Base-by-base conservation (phyloP, 2,329 filamentous ascomycete species). In the Fusarium brevicatenulatum region DNA sequence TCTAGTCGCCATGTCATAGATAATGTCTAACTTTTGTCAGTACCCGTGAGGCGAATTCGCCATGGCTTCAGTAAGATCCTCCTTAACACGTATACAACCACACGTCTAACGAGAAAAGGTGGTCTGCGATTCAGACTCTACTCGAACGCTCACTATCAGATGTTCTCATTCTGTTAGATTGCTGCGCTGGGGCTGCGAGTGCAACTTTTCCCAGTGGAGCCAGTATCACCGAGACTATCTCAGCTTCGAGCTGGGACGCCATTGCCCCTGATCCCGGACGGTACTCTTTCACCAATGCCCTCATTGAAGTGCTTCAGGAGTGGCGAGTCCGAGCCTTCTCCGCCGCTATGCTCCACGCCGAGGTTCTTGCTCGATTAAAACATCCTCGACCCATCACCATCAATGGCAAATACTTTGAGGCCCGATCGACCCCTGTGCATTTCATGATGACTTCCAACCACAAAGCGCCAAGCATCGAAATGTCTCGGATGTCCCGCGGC, bases 391-490 rank as follows among this genome's bases (percentile, higher is more conserved):
- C 88, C 25, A 86, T 89, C 71, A 84, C 86, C 63, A 85, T 88
- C 72, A 89, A 90, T 70, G 88, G 88, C 58, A 88, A 86, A 78
- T 84, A 86, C 23, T 88, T 89, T 52, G 88, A 90, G 74, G 86
- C 87, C 40, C 85, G 88, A 43, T 88, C 88, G 5, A 90, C 88
- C 0, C 88, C 88, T 0, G 87, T 90, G 9, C 88, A 90, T 73
- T 90, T 90, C 73, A 90, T 90, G 86, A 90, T 90, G 87, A 90
- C 88, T 5, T 84, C 87, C 23, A 89, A 90, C 65, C 88, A 90
- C 76, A 87, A 84, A 65, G 87, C 86, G 2, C 87, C 87, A 0
- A 90, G 88, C 63, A 90, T 90, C 47, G 88, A 90, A 75, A 79
- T 90, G 40, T 84, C 84, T 10, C 82, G 84, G 30, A 78, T 77